Base-by-base conservation (phyloP, 805 yeast genomes). In the Dipodascus albidus region DNA sequence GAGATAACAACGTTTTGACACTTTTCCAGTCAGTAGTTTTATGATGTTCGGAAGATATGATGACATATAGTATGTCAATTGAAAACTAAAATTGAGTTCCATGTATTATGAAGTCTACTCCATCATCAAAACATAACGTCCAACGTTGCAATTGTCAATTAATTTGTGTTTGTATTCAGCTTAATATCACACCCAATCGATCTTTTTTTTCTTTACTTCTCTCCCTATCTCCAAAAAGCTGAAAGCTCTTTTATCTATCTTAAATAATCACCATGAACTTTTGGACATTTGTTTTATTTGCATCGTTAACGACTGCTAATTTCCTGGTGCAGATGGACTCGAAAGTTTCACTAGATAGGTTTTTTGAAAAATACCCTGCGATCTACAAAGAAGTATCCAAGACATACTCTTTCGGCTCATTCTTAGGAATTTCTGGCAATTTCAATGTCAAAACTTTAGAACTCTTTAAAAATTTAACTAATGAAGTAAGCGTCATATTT, bases 351-450 rank as follows among this genome's bases (percentile, higher is more conserved):
- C 49, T 64, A 47, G 53, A 53, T 8, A 42, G 52, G 23, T 65
- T 62, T 47, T 55, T 65, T n/a, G 52, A 66, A 6, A 61, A 69
- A 33, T 69, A 76, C 24, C 76, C 79, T 60, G 67, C 76, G 52
- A 64, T 78, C 56, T 70, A 74, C 41, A 66, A 72, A 47, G 75
- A 61, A 44, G 64, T 86, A 23, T 70, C 73, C 11, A 73, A 75
- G 53, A 70, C 77, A 11, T 80, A 80, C 58, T 74, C 85, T 0
- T 80, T 87, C 61, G 95, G 95, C 1, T 74, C 74, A 21, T 84
- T 86, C 62, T 79, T 77, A 58, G 95, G 85, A 0, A 78, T 88
- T 56, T 74, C 83, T 0, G 88, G 89, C 0, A 75, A 59, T 74
- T 53, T 79, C 83, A 63, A 70, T 82, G 9, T 64, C 67, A 23